phyloP scores from a whole-genome alignment of 192 early-diverging fungal species.

The Entophlyctis luteolus region DNA sequence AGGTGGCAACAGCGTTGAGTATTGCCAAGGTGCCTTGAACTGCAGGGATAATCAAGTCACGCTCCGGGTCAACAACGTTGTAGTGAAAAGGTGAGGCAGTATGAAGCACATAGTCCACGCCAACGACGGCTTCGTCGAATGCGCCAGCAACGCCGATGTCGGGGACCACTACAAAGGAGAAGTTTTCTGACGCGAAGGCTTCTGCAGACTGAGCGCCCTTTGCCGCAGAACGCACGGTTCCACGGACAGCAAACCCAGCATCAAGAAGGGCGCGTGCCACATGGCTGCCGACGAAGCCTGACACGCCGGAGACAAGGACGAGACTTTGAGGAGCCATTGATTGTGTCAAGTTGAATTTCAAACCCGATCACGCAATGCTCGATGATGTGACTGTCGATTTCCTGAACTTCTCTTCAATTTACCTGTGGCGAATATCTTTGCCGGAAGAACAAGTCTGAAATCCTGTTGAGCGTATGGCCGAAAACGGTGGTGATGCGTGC shows the following conservation, averaged over 20 bases:
- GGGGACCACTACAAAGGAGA: conserved; percentile 28
- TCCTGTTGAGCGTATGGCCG: too few relatives aligned
- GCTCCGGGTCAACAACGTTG: conserved; percentile 18
- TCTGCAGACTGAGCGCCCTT: not conserved
- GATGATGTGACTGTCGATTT: too few relatives aligned
- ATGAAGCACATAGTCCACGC: conserved; percentile 39
- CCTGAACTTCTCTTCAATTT: too few relatives aligned
- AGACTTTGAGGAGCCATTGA: too few relatives aligned
- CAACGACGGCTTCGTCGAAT: conserved; percentile 41
- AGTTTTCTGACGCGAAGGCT: not conserved
- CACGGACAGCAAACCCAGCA: not conserved
- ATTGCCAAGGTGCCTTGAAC: conserved; percentile 43
- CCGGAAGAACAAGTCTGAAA: too few relatives aligned
- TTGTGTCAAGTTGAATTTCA: too few relatives aligned
- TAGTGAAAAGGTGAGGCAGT: conserved; percentile 39
- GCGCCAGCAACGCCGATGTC: conserved; percentile 30
- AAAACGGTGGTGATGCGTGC: too few relatives aligned
- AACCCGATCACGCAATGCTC: too few relatives aligned
- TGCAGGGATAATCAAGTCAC: conserved; percentile 43
- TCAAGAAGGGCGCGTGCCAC: not conserved
- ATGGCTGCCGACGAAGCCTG: not conserved
- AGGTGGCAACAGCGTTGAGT: conserved; percentile 27
- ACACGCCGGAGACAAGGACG: not conserved
- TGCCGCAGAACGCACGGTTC: not conserved
- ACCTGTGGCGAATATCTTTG: too few relatives aligned